These are phyloP conservation scores for Phialophora expanda DNA, from an alignment of 2,329 filamentous ascomycete genomes.

Conservation along the genomic window DNA sequence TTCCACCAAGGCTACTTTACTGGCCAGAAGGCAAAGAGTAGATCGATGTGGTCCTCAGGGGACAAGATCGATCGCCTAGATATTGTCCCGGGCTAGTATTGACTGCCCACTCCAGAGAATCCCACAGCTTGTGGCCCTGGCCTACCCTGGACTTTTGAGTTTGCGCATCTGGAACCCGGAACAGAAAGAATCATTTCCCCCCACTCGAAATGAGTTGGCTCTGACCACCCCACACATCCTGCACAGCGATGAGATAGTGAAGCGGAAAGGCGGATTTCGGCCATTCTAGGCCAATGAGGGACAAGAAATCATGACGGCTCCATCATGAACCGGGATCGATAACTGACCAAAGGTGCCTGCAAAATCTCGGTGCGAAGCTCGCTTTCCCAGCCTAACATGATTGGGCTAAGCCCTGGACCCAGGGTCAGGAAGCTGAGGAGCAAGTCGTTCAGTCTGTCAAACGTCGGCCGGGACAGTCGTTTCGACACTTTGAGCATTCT, in stretches of 20 bases:
- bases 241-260: background rate
- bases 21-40: background rate
- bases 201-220: background rate
- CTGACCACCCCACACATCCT: conserved; percentile 8
- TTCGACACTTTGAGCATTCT: conserved; percentile 51
- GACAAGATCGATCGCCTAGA: background rate
- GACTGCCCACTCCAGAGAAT: background rate
- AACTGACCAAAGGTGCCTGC: conserved; percentile 45
- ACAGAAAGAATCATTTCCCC: background rate
- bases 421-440: conserved; percentile 47
- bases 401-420: conserved; percentile 35
- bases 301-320: conserved; percentile 13
- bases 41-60: background rate
- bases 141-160: background rate
- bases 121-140: background rate
- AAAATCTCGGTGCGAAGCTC: conserved; percentile 47
- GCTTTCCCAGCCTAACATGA: conserved; percentile 43
- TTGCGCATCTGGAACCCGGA: background rate
- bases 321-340: conserved; percentile 42
- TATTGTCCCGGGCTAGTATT: background rate
- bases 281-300: background rate
- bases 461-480: conserved; percentile 44
- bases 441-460: conserved; percentile 46
- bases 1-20: background rate
- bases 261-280: background rate